A percentile compares a stretch with the other conserved stretches of the same genome.
These are phyloP conservation scores for Coniferiporia weirii DNA, from an alignment of 1,284 basidiomycete genomes.

Conservation along the genomic window DNA sequence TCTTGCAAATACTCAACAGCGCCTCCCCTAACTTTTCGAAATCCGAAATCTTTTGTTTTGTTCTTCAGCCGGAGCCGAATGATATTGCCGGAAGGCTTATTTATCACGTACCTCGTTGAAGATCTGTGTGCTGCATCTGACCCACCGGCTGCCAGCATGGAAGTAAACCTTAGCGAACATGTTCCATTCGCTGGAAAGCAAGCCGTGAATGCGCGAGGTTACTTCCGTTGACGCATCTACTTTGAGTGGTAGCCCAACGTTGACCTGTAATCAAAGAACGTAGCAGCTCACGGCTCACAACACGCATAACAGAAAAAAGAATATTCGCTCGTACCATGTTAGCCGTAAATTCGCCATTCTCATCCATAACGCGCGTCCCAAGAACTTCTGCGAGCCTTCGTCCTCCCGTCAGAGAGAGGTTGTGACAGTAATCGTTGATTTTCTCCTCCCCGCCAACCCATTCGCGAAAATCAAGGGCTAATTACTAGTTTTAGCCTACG, in stretches of 20 bases:
- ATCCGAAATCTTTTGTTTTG: conserved; percentile 40
- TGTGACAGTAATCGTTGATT: conserved; percentile 74
- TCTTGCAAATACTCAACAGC: conserved; percentile 34
- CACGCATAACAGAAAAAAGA: background rate
- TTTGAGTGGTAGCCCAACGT: conserved; percentile 51
- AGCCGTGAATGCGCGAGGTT: conserved; percentile 29
- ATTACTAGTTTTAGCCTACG: background rate
- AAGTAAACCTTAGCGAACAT: conserved; percentile 40
- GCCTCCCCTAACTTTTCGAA: conserved; percentile 46
- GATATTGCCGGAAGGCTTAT: background rate
- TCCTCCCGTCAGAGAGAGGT: conserved; percentile 71
- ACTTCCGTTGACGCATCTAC: conserved; percentile 26
- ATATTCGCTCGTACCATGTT: conserved; percentile 55
- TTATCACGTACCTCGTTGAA: conserved; percentile 61
- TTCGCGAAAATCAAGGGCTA: conserved; percentile 72
- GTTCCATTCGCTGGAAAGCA: conserved; percentile 40
- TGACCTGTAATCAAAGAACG: conserved; percentile 34
- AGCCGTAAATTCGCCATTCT: conserved; percentile 59
- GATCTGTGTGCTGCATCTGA: conserved; percentile 65
- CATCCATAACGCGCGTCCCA: conserved; percentile 61
- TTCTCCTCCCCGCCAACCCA: conserved; percentile 80
- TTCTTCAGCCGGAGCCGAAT: background rate
- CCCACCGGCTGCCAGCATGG: conserved; percentile 68
- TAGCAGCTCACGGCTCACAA: too few relatives aligned
- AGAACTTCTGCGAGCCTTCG: conserved; percentile 57